Evolutionary conservation across 805 yeast species (phyloP), one percentile per base, ranked within the genome.

Genomic region (Candida wancherniae): DNA sequence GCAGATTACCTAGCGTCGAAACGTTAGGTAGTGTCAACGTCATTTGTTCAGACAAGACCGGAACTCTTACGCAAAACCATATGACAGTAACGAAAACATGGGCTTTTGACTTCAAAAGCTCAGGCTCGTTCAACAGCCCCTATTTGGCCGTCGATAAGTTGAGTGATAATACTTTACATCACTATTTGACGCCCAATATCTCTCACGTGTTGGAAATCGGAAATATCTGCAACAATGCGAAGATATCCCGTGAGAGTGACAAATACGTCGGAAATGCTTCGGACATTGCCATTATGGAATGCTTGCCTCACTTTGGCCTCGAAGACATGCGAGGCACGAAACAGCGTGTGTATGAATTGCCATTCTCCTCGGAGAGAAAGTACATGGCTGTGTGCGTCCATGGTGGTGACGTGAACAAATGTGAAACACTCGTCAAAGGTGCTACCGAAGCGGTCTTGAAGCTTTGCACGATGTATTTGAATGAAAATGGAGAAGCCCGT

Each of bases 1-100:
- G 88, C 51, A 75, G 97, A 46, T 67, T 92, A 42, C 97, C 98
- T 11, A 80, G 92, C 46, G 98, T 92, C 17, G 97, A 88, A 59
- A 88, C 97, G 6, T 71, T 88, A 42, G 97, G 97, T 5, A 84
- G 94, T 26, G 96, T 87, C 21, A 88, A 87, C 52, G 96, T 87
- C 26, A 84, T 87, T 45, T 86, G 96, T 53, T 77, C 92, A 5
- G 96, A 87, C 60, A 86, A 87, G 49, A 87, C 95, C 3, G 92
- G 92, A 39, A 87, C 95, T 7, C 69, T 87, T 45, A 87, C 96
- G 14, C 84, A 82, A 52, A 87, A 86, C 55, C 92, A 83, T 55
- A 84, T 86, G 94, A 84, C 95, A 9, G 86, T 84, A 5, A 79
- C 84, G 19, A 80, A 83, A 47, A 46, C 85, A 9, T 86, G 95